Conservation (phyloP, 2,329 filamentous ascomycete species). For the Aspergillus transmontanensis region DNA sequence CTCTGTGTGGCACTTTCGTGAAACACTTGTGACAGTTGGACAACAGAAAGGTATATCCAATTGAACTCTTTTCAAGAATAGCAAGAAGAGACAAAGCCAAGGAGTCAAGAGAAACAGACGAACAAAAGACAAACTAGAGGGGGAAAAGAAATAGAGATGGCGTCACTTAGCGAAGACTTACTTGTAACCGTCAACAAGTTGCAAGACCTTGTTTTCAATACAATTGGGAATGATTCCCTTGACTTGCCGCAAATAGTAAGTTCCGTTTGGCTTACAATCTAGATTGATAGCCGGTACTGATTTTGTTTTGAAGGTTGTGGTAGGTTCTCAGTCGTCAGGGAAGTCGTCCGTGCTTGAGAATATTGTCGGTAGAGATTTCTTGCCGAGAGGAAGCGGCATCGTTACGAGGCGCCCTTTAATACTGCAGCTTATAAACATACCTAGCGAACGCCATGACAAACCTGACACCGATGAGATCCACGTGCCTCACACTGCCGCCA, state of each 20-base stretch:
- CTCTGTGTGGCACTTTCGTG: too few relatives aligned
- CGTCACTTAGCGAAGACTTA: slow-evolving; percentile 92
- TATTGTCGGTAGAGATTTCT: slow-evolving; percentile 95
- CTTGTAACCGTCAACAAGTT: slow-evolving; percentile 96
- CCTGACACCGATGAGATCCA: slow-evolving; percentile 65
- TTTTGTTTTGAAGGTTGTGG: slow-evolving; percentile 71
- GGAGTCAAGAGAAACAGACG: background rate
- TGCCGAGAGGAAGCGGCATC: slow-evolving; percentile 94
- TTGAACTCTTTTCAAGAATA: background rate
- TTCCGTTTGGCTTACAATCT: slow-evolving; percentile 17
- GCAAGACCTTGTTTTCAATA: slow-evolving; percentile 98
- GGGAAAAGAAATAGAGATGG: slow-evolving; percentile 61
- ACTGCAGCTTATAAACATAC: slow-evolving; percentile 96
- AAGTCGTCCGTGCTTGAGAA: slow-evolving; percentile 99
- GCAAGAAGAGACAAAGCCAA: background rate
- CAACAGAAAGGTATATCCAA: background rate
- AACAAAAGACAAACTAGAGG: background rate
- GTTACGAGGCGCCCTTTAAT: slow-evolving; percentile 93
- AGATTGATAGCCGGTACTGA: background rate
- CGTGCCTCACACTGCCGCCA: slow-evolving; percentile 76
- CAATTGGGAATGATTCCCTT: slow-evolving; percentile 96
- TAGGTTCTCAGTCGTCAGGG: slow-evolving; percentile 96
- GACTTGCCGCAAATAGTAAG: slow-evolving; percentile 97
- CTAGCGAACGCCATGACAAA: slow-evolving; percentile 70
- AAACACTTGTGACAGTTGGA: background rate